Base-by-base conservation (phyloP, 176 grass and related monocot species). In the bread wheat (Triticum aestivum) region DNA sequence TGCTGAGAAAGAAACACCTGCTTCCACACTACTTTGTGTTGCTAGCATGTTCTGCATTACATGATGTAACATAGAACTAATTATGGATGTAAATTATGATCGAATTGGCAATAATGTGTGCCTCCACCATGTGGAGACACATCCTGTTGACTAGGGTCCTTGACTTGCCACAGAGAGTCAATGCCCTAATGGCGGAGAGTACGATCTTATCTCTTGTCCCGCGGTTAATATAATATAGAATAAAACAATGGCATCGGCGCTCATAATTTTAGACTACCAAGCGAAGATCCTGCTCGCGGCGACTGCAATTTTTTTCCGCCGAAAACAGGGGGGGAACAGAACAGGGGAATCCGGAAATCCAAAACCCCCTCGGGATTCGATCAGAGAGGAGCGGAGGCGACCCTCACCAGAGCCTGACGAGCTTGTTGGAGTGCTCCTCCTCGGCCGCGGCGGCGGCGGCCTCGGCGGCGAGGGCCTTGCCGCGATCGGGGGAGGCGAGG, bases 361-460 rank as follows among this genome's bases (percentile, higher is more conserved):
- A 9, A 4, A 18, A 13, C 23, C 2, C 11, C 24, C 42, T 26
- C 18, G 32, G 18, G 51, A 13, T 76, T 83, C 14, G 8, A 56
- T 23, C 1, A 26, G 20, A 76, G 8, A 39, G 45, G 8, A 58
- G 14, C 64, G 63, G 69, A 13, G n/a, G n/a, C 5, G 56, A 56
- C 34, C 37, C 66, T 85, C 70, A 99, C 97, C 90, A 86, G 61
- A 99, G 89, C 84, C 94, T 94, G 73, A 82, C 79, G 38, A 96
- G 88, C 30, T 65, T 94, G 2, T 75, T 88, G 8, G 77, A 66
- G 21, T 89, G 94, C 83, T 99, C 94, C 80, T 92, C 96, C 80
- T 98, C 90, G 0, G 62, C 88, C 39, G 88, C 87, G 0, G 90
- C 94, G 13, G 65, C 82, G 3, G 81, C 73, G n/a, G 89, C 92